Evolutionary conservation across 805 yeast species (phyloP), one percentile per base, ranked within the genome.

Genomic region (Saccharomycopsis vini): DNA sequence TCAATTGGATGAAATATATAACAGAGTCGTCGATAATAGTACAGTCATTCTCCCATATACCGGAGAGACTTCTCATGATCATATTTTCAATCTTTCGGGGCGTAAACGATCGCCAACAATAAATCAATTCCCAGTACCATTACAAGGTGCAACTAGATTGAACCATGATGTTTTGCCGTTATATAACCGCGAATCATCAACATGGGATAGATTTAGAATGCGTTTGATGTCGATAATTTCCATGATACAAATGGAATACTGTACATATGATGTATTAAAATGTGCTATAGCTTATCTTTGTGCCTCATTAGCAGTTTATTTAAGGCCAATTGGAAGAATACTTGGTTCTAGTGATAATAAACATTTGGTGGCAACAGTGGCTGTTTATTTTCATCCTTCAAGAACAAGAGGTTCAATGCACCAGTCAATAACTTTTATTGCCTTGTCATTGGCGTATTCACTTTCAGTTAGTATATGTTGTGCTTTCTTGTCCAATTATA

Each of bases 341-440:
- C 56, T 83, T 35, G 94, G 94, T 0, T 57, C 62, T 29, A 69
- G 83, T 21, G 89, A 82, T 60, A 76, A 82, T 9, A 85, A 85
- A 57, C 95, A 85, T 63, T 72, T 83, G 50, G 78, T 81, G 2
- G 87, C 94, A 31, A 86, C 95, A 0, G 81, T 81, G 7, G 81
- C 85, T 1, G 92, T 85, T 2, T 86, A 86, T 59, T 85, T 86
- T 65, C 92, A 85, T 56, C 87, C 95, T 0, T 73, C 89, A 1
- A 61, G 95, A 39, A 72, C 92, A 0, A 73, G 75, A 45, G 95
- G 95, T 0, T 75, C 85, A 16, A 85, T 85, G 90, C 72, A 77
- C 47, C 87, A 85, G 56, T 78, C 88, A 10, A 58, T 81, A 15
- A 56, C 74, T 36, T 86, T 75, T 61, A 89, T 80, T 3, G 52